Percentiles rank a stretch among this genome's conserved stretches.
phyloP scores from a whole-genome alignment of 805 yeast genomes.

The Yarrowia sp. region DNA sequence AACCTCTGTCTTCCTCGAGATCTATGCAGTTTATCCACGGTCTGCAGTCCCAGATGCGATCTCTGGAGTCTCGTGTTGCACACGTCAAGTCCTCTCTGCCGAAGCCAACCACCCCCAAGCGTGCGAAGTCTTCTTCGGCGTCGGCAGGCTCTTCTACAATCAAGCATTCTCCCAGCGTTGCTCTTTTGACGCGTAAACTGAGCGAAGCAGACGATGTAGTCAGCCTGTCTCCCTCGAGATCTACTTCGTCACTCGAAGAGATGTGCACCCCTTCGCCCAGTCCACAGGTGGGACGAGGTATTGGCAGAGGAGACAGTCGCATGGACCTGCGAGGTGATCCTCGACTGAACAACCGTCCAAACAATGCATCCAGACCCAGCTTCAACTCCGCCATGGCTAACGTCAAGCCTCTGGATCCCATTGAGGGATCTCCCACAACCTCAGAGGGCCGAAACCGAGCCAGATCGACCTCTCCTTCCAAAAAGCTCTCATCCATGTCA shows the following conservation, averaged over 20 bases:
- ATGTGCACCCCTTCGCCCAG: conserved; percentile 15
- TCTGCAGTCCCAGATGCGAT: conserved; percentile 35
- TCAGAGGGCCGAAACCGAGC: background rate
- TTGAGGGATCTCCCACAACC: conserved; percentile 8
- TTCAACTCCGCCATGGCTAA: background rate
- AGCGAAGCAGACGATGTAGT: background rate
- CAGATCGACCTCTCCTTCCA: background rate
- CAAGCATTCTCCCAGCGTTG: conserved; percentile 9
- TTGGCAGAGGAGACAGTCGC: background rate
- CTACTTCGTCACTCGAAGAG: background rate
- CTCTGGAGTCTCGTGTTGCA: conserved; percentile 36
- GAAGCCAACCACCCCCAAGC: conserved; percentile 29
- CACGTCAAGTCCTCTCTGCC: conserved; percentile 35
- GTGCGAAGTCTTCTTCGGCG: background rate
- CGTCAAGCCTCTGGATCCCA: background rate
- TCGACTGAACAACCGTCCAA: background rate
- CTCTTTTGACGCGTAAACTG: conserved; percentile 7
- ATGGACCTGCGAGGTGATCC: background rate
- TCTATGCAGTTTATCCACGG: conserved; percentile 37
- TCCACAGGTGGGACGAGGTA: background rate
- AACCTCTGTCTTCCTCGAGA: conserved; percentile 32
- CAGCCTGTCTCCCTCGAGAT: background rate
- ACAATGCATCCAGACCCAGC: background rate
- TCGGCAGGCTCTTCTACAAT: background rate
- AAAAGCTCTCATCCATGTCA: background rate